Conservation (phyloP, 352 stramenopile genomes). For the Paralagenidium karlingii region DNA sequence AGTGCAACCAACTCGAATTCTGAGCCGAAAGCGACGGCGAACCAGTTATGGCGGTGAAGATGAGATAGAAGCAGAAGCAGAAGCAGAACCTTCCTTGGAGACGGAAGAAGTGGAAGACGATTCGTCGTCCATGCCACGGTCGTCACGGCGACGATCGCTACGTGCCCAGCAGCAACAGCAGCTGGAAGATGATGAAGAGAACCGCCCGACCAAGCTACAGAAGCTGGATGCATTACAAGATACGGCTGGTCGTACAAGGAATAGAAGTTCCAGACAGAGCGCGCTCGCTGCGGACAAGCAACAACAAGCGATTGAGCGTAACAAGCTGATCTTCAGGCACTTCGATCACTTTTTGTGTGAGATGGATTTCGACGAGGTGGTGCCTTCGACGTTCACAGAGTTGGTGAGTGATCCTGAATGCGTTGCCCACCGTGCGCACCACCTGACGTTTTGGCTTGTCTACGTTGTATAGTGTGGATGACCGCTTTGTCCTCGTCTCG, state of each 20-base stretch:
- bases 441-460: too few relatives aligned
- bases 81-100: background rate
- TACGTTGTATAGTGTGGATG: too few relatives aligned
- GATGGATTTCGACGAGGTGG: slow-evolving; percentile 21
- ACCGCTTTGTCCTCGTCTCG: too few relatives aligned
- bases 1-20: background rate
- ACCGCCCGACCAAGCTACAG: too few relatives aligned
- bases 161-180: too few relatives aligned
- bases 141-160: background rate
- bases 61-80: background rate
- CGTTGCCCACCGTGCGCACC: too few relatives aligned
- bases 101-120: background rate
- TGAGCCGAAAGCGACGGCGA: background rate
- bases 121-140: background rate
- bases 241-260: background rate
- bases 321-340: background rate
- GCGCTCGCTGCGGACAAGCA: background rate
- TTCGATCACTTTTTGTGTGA: background rate
- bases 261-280: too few relatives aligned
- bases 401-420: too few relatives aligned
- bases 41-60: too few relatives aligned
- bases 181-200: background rate
- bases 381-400: slow-evolving; percentile 22
- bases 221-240: background rate
- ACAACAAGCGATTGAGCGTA: background rate